Base-by-base conservation (phyloP, 2,329 filamentous ascomycete species). In the Cercospora janseana region DNA sequence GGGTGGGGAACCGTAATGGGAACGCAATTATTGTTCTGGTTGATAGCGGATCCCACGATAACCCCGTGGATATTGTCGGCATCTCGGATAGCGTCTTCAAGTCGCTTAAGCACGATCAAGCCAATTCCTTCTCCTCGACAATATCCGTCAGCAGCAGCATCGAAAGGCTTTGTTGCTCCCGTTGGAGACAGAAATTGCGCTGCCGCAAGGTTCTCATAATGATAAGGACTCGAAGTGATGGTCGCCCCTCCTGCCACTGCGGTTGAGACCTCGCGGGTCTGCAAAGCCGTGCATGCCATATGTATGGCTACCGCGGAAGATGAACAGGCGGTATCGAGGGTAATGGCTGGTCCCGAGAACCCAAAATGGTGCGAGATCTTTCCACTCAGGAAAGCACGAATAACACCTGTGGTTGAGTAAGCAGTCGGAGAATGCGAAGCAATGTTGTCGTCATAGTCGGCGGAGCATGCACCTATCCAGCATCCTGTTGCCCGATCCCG, bases 111-210 rank as follows among this genome's bases (percentile, higher is more conserved):
- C 4, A 66, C 42, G 31, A 35, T 13, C 2, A 55, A 26, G 2
- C 46, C 62, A 4, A 61, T 48, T 12, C 51, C 62, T n/a, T 66
- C 64, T 16, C 49, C 63, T 18, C 64, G 60, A 62, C 2, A 82
- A 56, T 57, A 57, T 10, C 52, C 55, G 23, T 57, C 43, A 9
- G 1, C 62, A 64, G 15, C 23, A 28, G 20, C 55, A 35, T 52
- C 48, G 43, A 69, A 70, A 12, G 62, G 63, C 38, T 77, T 77
- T 53, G 78, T 80, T 10, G 72, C 66, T 0, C 76, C 74, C 1
- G 69, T 73, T 0, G 67, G 65, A n/a, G 69, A 74, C 0, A 77
- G 57, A 45, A 77, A 75, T 2, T 63, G 61, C 0, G 66, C 74
- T 0, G 59, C 63, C 2, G 61, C 65, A 4, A 74, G 61, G 23